Evolutionary conservation across 176 grass and related monocot species (phyloP).

Genomic region (Oryza nivara): DNA sequence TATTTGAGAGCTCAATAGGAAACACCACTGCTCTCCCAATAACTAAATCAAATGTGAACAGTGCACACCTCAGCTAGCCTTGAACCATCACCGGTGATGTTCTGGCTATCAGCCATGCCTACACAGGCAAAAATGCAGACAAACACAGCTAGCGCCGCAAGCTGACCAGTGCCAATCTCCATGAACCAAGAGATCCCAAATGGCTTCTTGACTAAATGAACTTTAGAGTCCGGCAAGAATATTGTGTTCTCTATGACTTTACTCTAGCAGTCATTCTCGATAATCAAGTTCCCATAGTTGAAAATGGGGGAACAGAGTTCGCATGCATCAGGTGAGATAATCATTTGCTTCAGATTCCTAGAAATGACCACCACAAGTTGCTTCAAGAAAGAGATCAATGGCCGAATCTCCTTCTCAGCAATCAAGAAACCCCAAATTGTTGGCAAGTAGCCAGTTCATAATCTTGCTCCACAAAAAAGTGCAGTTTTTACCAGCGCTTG

Average conservation of each 20-base stretch:
- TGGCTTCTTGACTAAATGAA: conserved; percentile 15
- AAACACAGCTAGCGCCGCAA: neutral
- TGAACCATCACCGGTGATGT: conserved; percentile 1
- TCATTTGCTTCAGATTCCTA: too few species aligned
- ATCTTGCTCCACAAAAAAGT: too few species aligned
- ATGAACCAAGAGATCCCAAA: neutral
- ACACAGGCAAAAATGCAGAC: neutral
- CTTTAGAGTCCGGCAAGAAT: neutral
- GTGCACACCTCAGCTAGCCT: conserved; percentile 49
- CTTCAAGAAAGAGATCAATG: too few species aligned
- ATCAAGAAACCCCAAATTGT: too few species aligned
- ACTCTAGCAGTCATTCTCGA: neutral
- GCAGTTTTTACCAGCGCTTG: too few species aligned
- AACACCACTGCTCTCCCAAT: conserved; percentile 55
- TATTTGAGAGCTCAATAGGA: conserved; percentile 48
- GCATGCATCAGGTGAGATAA: too few species aligned
- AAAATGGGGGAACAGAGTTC: neutral
- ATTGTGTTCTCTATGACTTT: neutral
- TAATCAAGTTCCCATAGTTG: neutral
- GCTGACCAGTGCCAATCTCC: conserved; percentile 41
- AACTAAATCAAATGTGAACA: conserved; percentile 48
- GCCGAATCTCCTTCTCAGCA: too few species aligned
- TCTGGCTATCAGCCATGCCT: conserved; percentile 31
- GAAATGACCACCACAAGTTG: too few species aligned
- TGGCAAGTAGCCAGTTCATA: too few species aligned